phyloP scores from a whole-genome alignment of 2,329 filamentous ascomycete genomes.

The Fusarium caatingaense region DNA sequence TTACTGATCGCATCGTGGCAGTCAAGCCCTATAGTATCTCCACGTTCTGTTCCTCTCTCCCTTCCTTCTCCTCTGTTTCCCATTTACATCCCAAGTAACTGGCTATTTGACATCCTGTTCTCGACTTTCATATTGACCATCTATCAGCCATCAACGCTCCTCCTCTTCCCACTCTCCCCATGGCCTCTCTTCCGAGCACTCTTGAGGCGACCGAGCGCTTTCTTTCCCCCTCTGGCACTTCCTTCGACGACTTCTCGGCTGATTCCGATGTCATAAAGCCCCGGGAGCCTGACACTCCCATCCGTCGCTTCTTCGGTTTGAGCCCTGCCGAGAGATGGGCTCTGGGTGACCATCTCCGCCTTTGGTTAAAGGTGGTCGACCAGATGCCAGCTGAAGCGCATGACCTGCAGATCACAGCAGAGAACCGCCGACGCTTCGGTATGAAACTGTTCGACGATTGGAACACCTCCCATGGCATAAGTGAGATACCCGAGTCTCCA shows the following conservation, averaged over 20 bases:
- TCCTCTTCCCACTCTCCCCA: not conserved
- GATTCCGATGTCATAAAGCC: not conserved
- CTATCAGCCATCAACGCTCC: not conserved
- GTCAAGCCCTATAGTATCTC: not conserved
- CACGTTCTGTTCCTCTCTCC: not conserved
- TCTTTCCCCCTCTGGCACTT: no score
- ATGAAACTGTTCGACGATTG: not conserved
- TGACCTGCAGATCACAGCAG: not conserved
- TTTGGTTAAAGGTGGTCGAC: not conserved
- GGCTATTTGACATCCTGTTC: not conserved
- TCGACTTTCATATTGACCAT: not conserved
- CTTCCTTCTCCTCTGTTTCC: not conserved
- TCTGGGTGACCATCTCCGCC: not conserved
- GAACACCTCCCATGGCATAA: not conserved
- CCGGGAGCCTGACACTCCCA: not conserved
- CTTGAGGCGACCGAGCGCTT: no score
- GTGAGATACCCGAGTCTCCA: not conserved
- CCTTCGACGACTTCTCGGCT: rapidly evolving
- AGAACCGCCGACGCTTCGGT: not conserved
- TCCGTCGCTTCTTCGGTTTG: not conserved
- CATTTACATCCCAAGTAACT: not conserved
- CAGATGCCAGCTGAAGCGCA: not conserved
- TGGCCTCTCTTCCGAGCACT: not conserved
- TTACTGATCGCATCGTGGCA: not conserved
- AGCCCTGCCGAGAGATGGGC: not conserved